phyloP scores from a whole-genome alignment of 257 asterid species.

The Plectranthus barbatus region DNA sequence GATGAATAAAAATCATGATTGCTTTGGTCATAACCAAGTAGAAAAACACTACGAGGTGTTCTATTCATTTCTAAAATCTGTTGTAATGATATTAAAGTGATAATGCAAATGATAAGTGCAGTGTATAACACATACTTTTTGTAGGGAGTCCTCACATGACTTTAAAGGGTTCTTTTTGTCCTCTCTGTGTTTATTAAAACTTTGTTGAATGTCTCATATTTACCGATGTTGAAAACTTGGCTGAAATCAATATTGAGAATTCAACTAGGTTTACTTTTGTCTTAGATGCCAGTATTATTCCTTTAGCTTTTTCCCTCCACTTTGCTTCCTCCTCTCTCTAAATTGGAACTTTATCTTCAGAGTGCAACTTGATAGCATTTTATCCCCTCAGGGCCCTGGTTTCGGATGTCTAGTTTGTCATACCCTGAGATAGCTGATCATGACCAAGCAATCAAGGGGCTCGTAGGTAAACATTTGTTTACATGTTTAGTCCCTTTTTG shows the following conservation, averaged over 20 bases:
- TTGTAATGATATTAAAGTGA: too few relatives aligned
- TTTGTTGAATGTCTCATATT: too few relatives aligned
- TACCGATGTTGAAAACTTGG: too few relatives aligned
- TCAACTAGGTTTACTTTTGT: background rate
- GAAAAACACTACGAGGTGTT: too few relatives aligned
- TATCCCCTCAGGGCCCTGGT: conserved; percentile 80
- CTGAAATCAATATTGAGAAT: background rate
- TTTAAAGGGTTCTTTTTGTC: too few relatives aligned
- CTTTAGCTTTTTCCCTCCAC: background rate
- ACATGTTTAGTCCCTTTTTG: conserved; percentile 6
- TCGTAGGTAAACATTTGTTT: conserved; percentile 46
- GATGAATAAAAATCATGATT: background rate
- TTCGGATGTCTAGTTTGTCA: conserved; percentile 65
- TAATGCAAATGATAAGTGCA: too few relatives aligned
- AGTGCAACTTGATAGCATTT: conserved; percentile 4
- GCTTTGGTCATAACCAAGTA: too few relatives aligned
- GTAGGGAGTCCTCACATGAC: too few relatives aligned
- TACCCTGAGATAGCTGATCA: conserved; percentile 73
- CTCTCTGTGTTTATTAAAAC: too few relatives aligned
- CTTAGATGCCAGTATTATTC: background rate
- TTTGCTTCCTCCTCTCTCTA: background rate
- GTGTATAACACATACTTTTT: too few relatives aligned
- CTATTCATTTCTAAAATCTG: too few relatives aligned
- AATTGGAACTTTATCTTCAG: background rate
- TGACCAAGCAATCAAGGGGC: conserved; percentile 54